A percentile compares a stretch with the other conserved stretches of the same genome.
These are phyloP conservation scores for Exophiala sp. DNA, from an alignment of 2,329 filamentous ascomycete genomes.

Conservation along the genomic window DNA sequence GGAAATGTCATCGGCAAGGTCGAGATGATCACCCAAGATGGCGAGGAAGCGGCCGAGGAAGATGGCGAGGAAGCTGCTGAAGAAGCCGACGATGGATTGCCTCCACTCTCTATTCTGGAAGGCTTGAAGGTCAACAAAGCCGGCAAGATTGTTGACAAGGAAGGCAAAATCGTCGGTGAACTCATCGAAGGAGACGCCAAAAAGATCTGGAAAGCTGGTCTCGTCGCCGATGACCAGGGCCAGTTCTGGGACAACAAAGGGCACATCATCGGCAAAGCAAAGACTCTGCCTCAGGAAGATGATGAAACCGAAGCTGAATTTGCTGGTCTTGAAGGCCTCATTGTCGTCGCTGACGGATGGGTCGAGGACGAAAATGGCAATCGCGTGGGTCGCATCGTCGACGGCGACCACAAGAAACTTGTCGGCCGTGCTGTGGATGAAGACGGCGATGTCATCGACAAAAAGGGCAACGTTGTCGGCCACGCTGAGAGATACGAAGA, in stretches of 20 bases:
- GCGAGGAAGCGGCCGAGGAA: slow-evolving; percentile 32
- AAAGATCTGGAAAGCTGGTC: slow-evolving; percentile 47
- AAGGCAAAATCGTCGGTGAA: slow-evolving; percentile 51
- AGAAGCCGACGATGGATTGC: slow-evolving; percentile 30
- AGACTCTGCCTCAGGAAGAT: slow-evolving; percentile 39
- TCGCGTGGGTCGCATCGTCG: slow-evolving; percentile 47
- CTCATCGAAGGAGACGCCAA: slow-evolving; percentile 58
- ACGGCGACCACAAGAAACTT: slow-evolving; percentile 56
- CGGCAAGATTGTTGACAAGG: slow-evolving; percentile 40
- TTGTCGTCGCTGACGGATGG: slow-evolving; percentile 44
- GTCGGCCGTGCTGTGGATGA: slow-evolving; percentile 56
- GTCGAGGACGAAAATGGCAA: slow-evolving; percentile 46
- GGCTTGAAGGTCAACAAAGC: slow-evolving; percentile 41
- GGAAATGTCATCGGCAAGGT: slow-evolving; percentile 45
- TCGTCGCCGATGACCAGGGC: slow-evolving; percentile 51
- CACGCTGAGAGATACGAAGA: slow-evolving; percentile 50
- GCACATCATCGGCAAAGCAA: slow-evolving; percentile 57
- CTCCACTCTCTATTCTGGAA: slow-evolving; percentile 36
- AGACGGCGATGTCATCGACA: slow-evolving; percentile 58
- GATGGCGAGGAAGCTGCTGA: slow-evolving; percentile 26
- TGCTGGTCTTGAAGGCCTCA: slow-evolving; percentile 43
- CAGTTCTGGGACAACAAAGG: slow-evolving; percentile 60
- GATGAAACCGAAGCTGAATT: slow-evolving; percentile 38
- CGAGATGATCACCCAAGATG: slow-evolving; percentile 37
- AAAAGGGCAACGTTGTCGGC: slow-evolving; percentile 56